phyloP scores from a whole-genome alignment of 2,329 filamentous ascomycete species.

The Fusarium gaditjirri region DNA sequence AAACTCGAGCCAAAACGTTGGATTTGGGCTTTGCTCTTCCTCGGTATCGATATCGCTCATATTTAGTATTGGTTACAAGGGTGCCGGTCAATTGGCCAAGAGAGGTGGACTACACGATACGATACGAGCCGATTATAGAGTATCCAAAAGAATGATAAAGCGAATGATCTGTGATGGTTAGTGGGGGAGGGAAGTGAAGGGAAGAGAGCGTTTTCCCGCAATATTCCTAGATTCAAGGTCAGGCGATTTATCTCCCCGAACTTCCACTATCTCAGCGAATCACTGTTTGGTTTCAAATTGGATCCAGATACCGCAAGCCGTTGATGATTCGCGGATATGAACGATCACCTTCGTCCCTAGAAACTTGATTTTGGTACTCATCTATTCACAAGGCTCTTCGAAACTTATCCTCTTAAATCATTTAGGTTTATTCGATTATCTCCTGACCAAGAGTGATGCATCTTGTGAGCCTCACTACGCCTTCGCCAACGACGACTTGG shows the following conservation, averaged over 20 bases:
- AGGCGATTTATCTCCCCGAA: slow-evolving; percentile 34
- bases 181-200: slow-evolving; percentile 10
- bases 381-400: background rate
- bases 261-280: slow-evolving; percentile 28
- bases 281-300: slow-evolving; percentile 11
- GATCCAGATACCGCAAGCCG: background rate
- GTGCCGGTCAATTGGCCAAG: slow-evolving; percentile 12
- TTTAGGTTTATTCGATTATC: background rate
- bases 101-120: background rate
- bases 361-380: background rate
- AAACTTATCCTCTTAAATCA: background rate
- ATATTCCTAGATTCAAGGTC: slow-evolving; percentile 16
- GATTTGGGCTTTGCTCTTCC: slow-evolving; percentile 42
- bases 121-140: background rate
- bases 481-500: background rate
- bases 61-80: background rate
- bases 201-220: slow-evolving; percentile 11
- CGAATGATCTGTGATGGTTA: background rate
- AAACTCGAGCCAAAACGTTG: slow-evolving; percentile 59
- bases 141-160: background rate
- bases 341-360: background rate
- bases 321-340: slow-evolving; percentile 16
- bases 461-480: background rate
- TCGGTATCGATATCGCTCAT: slow-evolving; percentile 39
- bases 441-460: background rate